Base-by-base conservation (phyloP, 2,329 filamentous ascomycete species). In the Tolypocladium ovalisporum region DNA sequence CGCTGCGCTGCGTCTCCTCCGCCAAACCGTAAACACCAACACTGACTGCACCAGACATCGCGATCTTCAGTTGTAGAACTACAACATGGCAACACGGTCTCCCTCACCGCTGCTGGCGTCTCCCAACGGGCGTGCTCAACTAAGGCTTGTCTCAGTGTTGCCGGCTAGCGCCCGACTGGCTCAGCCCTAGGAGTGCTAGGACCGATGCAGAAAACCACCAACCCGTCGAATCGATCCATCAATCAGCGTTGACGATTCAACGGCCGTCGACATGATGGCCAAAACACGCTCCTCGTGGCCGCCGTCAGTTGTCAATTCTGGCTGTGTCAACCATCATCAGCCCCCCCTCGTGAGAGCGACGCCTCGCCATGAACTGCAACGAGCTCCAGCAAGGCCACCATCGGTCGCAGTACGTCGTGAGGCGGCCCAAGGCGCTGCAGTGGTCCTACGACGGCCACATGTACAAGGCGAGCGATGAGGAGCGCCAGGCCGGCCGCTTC, bases 401-500 rank as follows among this genome's bases (percentile, higher is more conserved):
- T 42, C 63, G 65, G 17, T 66, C 68, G 40, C 70, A 68, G 44
- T 73, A 71, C 61, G 61, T 73, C 53, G 59, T 73, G 44, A 72
- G 71, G 60, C 66, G 67, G 22, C 71, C 71, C 22, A 68, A 68
- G 54, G 74, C 75, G 2, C 66, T 78, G 47, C 75, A 77, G 64
- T 77, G 74, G 73, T 77, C 76, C 58, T 70, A 77, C 61, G 68
- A 74, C 37, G 73, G 73, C 13, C 66, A 65, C 29, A 67, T 78
- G 13, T 64, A 70, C 51, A 76, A 75, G 61, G 71, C 69, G 54
- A 70, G 67, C 51, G 74, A 77, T 4, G 71, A 74, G 58, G 75
- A 77, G 63, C 69, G 75, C 34, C 72, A 75, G 62, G 75, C 75
- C 7, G 68, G 71, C 1, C 73, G 76, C 15, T 79, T 79, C 58